A percentile compares a stretch with the other conserved stretches of the same genome.
Evolutionary conservation across 2,329 filamentous ascomycete species (phyloP).

Genomic region (Alternaria novae-zelandiae): DNA sequence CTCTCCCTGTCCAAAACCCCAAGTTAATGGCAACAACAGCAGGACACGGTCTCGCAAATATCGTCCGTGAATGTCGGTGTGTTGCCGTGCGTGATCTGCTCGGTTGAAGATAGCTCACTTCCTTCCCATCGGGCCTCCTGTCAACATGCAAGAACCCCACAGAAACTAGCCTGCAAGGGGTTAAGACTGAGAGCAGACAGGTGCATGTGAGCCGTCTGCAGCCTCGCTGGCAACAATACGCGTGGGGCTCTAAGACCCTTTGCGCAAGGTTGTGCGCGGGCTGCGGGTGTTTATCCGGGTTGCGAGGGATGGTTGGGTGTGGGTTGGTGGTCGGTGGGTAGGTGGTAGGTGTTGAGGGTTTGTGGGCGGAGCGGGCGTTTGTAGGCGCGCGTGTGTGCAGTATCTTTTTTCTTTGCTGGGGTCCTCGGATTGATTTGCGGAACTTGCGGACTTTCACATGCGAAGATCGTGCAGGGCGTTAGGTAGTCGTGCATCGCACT

Average conservation of each 20-base stretch:
- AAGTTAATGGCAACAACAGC: not conserved
- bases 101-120: not conserved
- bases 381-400: not conserved
- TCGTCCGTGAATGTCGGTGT: conserved; percentile 4
- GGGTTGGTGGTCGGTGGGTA: not conserved
- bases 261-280: not conserved
- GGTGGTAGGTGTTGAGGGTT: not conserved
- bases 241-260: not conserved
- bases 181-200: not conserved
- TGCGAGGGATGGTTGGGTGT: not conserved
- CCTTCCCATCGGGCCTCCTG: not conserved
- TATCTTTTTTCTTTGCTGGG: not conserved
- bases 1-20: not conserved
- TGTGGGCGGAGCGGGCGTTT: not conserved
- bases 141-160: not conserved
- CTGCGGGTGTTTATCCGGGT: not conserved
- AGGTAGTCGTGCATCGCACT: not conserved
- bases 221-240: not conserved
- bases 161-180: not conserved
- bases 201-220: not conserved
- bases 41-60: not conserved
- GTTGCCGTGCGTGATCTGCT: not conserved
- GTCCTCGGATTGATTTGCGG: not conserved
- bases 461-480: not conserved
- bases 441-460: not conserved